Base-by-base conservation (phyloP, 2,329 filamentous ascomycete genomes). In the Claviceps digitariae region DNA sequence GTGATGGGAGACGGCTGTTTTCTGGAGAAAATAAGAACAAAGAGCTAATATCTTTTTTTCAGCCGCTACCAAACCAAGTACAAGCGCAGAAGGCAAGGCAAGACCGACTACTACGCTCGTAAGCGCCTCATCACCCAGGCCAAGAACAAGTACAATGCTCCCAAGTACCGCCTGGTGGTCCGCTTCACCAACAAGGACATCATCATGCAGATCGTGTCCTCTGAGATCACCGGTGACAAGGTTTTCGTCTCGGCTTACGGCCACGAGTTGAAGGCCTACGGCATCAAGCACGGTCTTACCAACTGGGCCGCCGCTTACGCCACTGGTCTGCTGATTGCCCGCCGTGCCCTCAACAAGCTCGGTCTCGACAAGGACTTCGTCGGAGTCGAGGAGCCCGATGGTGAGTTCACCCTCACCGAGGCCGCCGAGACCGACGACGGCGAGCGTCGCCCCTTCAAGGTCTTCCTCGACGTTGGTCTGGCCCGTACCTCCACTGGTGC, bases 131-230 rank as follows among this genome's bases (percentile, higher is more conserved):
- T 97, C 82, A 90, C 89, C 80, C 93, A 98, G 83, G 93, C 93
- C 79, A 98, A 97, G 89, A 98, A 98, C 89, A 98, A 98, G 87
- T 98, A 97, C 87, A 95, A 95, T 79, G 87, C 93, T 61, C 93
- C 93, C 77, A 98, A 98, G 84, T 97, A 98, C 86, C 88, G 93
- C 71, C 86, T 98, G 70, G 93, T 98, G 64, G 89, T 98, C 72
- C 93, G 93, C 74, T 95, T 95, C 86, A 94, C 89, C 82, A 95
- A 97, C 86, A 89, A 90, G 76, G 91, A 98, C 82, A 95, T 97
- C 80, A 87, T 97, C 78, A 84, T 83, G 78, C 93, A 98, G 81
- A 93, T 98, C 73, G 83, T 98, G 73, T 86, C 82, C 71, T 94
- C 93, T 57, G 93, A 98, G 82, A 87, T 98, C 78, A 83, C 81